Evolutionary conservation across 495 filamentous ascomycete genomes (phyloP), one percentile per base, ranked within the genome.

Genomic region (Lophium mytilinum): DNA sequence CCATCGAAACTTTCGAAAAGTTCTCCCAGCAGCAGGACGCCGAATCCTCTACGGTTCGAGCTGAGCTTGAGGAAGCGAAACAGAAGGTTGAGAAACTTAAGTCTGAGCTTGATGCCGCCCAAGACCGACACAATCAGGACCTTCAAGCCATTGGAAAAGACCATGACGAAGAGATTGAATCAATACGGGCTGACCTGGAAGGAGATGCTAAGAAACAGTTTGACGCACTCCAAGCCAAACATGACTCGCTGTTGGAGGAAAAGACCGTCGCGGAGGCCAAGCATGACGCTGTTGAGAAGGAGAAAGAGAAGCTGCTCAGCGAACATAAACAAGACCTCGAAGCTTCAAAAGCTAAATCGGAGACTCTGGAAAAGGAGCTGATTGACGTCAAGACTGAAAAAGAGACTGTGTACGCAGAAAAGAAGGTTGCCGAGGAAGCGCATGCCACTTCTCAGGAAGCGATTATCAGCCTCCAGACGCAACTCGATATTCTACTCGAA

Each of bases 161-260:
- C 37, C 62, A 52, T 37, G 62, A 64, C 12, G 50, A 49, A 17
- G 57, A 64, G 36, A 64, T 64, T n/a, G 62, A 64, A 17, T 61
- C 57, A 7, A 48, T 64, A 14, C 57, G 62, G 12, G 57, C 57
- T 1, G 57, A 64, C 50, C 62, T 65, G 15, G 58, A 65, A 36
- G 58, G 58, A 11, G 62, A 65, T 37, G 62, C 62, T 9, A 65
- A 61, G 51, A 65, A 58, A 11, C 58, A 45, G 0, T 34, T 65
- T 10, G 52, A 61, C 14, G 35, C 61, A 33, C 50, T 65, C 12
- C 57, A 65, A 15, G 34, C 58, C 15, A 51, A 65, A 37, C 55
- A 52, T 39, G 58, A 61, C 24, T 30, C 15, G 4, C 45, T 65
- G 14, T 35, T 58, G 9, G 54, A 45, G 7, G 62, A 61, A 21